Evolutionary conservation across 371 early-diverging fungal species (phyloP), one percentile per base, ranked within the genome.

Genomic region (Dinochytrium kinnereticum): DNA sequence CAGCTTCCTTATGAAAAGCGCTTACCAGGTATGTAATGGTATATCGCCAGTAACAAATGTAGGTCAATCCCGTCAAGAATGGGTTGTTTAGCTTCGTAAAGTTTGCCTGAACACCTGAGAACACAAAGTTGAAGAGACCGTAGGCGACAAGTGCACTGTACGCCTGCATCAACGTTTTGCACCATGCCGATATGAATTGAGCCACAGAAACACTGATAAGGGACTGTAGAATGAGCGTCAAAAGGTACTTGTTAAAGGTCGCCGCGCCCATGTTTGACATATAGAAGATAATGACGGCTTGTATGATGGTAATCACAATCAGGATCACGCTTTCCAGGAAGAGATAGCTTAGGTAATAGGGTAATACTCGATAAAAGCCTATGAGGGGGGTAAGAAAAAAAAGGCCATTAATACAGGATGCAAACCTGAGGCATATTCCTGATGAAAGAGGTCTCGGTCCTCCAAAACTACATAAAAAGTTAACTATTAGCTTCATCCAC

Each of bases 391-490:
- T 61, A 21, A 61, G 57, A 55, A 44, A 44, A 44, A 44, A 44
- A 13, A 19, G 7, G 44, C 7, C 19, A 44, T 44, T 44, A 44
- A 44, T 44, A 44, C 7, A 44, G 7, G 19, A 44, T 13, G 19
- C 61, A 28, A 3, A 61, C 61, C 74, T 24, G 74, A 17, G 24
- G 50, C 61, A 38, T 59, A 36, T 59, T 74, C 74, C 36, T 74
- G 74, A 37, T 70, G 30, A 65, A 57, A 74, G 1, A 74, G 40
- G 28, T 69, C 74, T 19, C 74, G 69, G 70, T 74, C 74, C 34
- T 74, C 74, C 59, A 74, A 44, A 55, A 74, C 61, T 61, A 61
- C 36, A 61, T 30, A 55, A 44, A 44, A 44, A 7, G 55, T 53
- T 13, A 5, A 21, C n/a, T 26, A 53, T n/a, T 24, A 53, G 5